Evolutionary conservation across 2,329 filamentous ascomycete species (phyloP).

Genomic region (Penicillium sp.): DNA sequence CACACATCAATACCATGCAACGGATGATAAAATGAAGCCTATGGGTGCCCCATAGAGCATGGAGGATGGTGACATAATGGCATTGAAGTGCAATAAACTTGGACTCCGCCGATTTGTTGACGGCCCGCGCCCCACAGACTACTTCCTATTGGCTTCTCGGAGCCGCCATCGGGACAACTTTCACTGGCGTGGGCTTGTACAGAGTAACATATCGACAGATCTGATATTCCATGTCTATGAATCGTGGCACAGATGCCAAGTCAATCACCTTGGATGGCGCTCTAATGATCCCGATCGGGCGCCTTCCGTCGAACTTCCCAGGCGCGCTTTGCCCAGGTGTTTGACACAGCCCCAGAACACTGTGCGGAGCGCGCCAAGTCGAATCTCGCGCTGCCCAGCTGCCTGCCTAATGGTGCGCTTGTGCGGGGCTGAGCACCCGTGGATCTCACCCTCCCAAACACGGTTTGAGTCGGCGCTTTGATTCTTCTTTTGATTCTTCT

Average conservation of each 20-base stretch:
- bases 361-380: neutral
- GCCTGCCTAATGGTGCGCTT: neutral
- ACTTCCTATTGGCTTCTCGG: too few species aligned
- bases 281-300: neutral
- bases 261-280: neutral
- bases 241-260: neutral
- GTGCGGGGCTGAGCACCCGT: neutral
- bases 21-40: too few species aligned
- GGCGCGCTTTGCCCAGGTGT: neutral
- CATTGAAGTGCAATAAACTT: too few species aligned
- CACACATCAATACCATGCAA: too few species aligned
- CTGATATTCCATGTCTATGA: too few species aligned
- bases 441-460: neutral
- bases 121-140: too few species aligned
- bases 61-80: too few species aligned
- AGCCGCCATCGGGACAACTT: too few species aligned
- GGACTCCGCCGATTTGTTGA: too few species aligned
- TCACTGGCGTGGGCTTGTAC: too few species aligned
- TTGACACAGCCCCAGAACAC: neutral
- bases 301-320: neutral
- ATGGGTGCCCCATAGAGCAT: too few species aligned
- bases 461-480: neutral
- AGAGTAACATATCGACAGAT: too few species aligned
- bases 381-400: neutral
- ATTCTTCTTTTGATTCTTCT: neutral